Evolutionary conservation across 805 yeast genomes (phyloP), one percentile per base, ranked within the genome.

Genomic region (Metschnikowia cerradonensis): DNA sequence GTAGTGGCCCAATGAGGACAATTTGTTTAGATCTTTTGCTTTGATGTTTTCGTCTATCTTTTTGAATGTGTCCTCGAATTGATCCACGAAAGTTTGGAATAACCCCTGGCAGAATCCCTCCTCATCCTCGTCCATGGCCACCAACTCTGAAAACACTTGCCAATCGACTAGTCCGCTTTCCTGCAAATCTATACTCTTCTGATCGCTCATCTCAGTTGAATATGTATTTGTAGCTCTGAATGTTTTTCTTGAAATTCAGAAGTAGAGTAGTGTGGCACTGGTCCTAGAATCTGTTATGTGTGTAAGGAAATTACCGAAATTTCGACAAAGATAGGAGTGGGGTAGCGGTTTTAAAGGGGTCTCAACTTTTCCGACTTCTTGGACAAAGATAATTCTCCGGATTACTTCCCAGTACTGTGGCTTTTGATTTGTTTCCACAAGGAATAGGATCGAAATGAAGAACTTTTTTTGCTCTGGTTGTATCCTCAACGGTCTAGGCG

Each of bases 121-220:
- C 63, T 88, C 96, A 61, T 92, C 98, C 63, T 92, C 97, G 68
- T 94, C 99, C 97, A 94, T 91, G 48, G 88, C 84, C 46, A 91
- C 79, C 51, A 94, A 77, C 72, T 94, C 98, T 50, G 84, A 82
- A 65, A 94, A 86, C 30, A 90, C 92, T 40, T 80, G 73, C 96
- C 96, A 90, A 66, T 90, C 91, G 53, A 94, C 84, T 55, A 88
- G 73, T 38, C 88, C 95, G 8, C 82, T 65, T 58, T 70, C 72
- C 57, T 78, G 76, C 52, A 74, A 65, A 45, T 58, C 54, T 44
- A 56, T 59, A 47, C 52, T 60, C 40, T 54, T 53, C 8, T 44
- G 43, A 39, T 55, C 57, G 11, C 47, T 38, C 60, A 56, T 56
- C 26, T 31, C 30, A 8, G 10, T 14, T 20, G 3, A n/a, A 14